Evolutionary conservation across 208 protist genomes (phyloP), one percentile per base, ranked within the genome.

Genomic region (Wallacemonas sp.): DNA sequence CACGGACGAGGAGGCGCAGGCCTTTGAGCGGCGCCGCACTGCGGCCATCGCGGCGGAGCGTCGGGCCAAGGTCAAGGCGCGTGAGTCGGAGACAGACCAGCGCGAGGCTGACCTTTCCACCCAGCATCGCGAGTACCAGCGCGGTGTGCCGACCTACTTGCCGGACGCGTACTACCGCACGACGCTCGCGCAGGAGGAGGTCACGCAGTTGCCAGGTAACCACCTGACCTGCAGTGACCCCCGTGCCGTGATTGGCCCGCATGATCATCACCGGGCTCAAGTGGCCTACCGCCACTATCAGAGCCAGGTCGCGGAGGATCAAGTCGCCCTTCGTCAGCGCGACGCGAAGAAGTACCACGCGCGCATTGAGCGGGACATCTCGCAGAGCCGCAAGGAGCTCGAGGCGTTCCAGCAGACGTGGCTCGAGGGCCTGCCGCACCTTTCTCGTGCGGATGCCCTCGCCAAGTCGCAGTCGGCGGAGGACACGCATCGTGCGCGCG

Each of bases 141-240:
- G 55, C 18, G 82, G 82, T 10, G 69, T 83, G 63, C 67, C 74
- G 0, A 63, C 84, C 1, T 74, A 87, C 33, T 22, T 87, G 46
- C 82, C 82, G 1, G 73, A 78, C 7, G 70, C 74, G 23, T 89
- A 91, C 76, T 69, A 72, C 42, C 61, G 69, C 16, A 57, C 36
- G 2, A 66, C 74, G 64, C 55, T 69, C n/a, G 36, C 25, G 22
- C 49, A 72, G 20, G 63, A 74, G 61, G 18, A 16, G 7, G 46
- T 67, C 44, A 41, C 31, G 16, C 61, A 52, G 46, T 20, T 67
- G 29, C 46, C 32, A 10, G 52, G 52, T 14, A 59, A 59, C n/a
- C 52, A 59, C 32, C 52, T 59, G 7, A 44, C 52, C 31, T 59
- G 31, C 32, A 59, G 52, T 26, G 52, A 59, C 31, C 52, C 52